A percentile compares a stretch with the other conserved stretches of the same genome.
These are phyloP conservation scores for Rhizophora mangle DNA, from an alignment of 345 rosid genomes.

Conservation along the genomic window DNA sequence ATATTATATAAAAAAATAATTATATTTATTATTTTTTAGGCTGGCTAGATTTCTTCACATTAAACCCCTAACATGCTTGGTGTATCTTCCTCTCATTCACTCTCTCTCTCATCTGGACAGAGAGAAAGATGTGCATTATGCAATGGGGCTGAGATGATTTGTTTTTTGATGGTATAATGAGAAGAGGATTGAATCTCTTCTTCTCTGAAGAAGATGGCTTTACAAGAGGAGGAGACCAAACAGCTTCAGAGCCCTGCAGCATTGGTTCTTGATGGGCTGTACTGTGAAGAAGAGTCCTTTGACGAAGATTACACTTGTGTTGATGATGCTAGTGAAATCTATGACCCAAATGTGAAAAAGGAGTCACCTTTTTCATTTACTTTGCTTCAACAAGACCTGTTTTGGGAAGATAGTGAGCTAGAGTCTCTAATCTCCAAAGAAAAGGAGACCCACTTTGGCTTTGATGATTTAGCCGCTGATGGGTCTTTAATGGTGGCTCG, in stretches of 20 bases:
- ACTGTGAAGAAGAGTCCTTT: conserved; percentile 62
- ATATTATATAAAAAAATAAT: too few species aligned
- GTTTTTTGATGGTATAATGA: conserved; percentile 49
- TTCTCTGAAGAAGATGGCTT: conserved; percentile 60
- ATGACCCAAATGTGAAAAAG: conserved; percentile 29
- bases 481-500: conserved; percentile 44
- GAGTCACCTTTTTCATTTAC: conserved; percentile 40
- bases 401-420: conserved; percentile 64
- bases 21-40: too few species aligned
- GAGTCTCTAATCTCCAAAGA: conserved; percentile 52
- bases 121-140: conserved; percentile 9
- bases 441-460: conserved; percentile 41
- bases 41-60: conserved; percentile 14
- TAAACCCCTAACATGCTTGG: conserved; percentile 43
- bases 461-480: conserved; percentile 30
- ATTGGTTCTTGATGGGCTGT: conserved; percentile 52
- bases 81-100: conserved; percentile 8
- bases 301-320: conserved; percentile 29
- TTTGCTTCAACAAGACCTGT: conserved; percentile 47
- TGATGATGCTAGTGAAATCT: conserved; percentile 26
- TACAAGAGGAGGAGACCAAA: conserved; percentile 42
- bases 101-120: conserved; percentile 13
- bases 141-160: conserved; percentile 14
- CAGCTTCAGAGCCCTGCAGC: conserved; percentile 30
- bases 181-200: conserved; percentile 42